These are phyloP conservation scores for Microcos paniculata DNA, from an alignment of 345 rosid species.

Conservation along the genomic window DNA sequence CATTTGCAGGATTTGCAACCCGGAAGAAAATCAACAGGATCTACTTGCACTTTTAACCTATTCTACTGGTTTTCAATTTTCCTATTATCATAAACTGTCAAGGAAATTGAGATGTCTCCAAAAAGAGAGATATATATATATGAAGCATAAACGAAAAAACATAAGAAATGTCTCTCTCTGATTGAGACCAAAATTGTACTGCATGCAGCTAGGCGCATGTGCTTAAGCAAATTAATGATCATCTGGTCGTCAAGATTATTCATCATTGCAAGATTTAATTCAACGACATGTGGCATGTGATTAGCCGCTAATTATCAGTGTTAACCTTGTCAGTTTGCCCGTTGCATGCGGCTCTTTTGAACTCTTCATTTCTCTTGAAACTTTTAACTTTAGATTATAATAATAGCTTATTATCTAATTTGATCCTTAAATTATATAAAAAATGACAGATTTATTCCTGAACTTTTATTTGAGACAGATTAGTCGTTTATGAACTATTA, in stretches of 20 bases:
- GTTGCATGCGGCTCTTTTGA: neutral
- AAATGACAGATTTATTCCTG: too few relatives aligned
- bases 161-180: neutral
- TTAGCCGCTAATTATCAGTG: neutral
- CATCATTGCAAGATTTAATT: too few relatives aligned
- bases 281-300: constrained; percentile 2
- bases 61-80: neutral
- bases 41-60: neutral
- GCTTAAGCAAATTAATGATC: neutral
- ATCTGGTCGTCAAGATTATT: neutral
- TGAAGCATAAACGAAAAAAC: neutral
- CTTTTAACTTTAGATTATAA: too few relatives aligned
- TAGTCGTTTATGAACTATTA: too few relatives aligned
- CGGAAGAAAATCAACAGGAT: neutral
- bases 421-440: too few relatives aligned
- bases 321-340: neutral
- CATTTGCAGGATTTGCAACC: constrained; percentile 22
- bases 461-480: too few relatives aligned
- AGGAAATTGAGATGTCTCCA: neutral
- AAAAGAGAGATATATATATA: neutral
- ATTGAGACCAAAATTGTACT: neutral
- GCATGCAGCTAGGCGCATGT: neutral
- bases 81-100: neutral
- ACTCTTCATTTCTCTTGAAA: neutral
- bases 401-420: too few relatives aligned